These are phyloP conservation scores for Fallopia convolvulus DNA, from an alignment of 148 eudicot species.

Conservation along the genomic window DNA sequence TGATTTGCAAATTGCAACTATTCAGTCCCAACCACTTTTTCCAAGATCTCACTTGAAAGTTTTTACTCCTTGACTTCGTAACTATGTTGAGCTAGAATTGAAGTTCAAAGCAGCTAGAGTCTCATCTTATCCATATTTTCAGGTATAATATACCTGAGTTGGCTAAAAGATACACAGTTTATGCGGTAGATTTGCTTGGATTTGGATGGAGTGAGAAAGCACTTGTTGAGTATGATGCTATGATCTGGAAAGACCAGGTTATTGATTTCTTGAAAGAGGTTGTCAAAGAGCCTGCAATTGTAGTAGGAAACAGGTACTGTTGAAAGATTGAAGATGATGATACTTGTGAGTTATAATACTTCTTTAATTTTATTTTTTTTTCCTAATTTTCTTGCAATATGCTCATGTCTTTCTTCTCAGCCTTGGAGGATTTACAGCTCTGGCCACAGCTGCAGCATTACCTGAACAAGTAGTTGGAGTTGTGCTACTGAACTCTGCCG, in stretches of 20 bases:
- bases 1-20: not conserved
- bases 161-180: conserved; percentile 89
- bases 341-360: not conserved
- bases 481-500: conserved; percentile 77
- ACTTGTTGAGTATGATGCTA: conserved; percentile 81
- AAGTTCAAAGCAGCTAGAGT: not conserved
- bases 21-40: too few relatives aligned
- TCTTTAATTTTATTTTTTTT: not conserved
- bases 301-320: conserved; percentile 84
- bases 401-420: conserved; percentile 27
- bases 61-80: not conserved
- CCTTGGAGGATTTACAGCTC: conserved; percentile 95
- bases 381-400: not conserved
- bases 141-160: conserved; percentile 98
- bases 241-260: conserved; percentile 90
- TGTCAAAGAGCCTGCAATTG: conserved; percentile 77
- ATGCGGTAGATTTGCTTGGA: conserved; percentile 88
- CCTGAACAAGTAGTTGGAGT: conserved; percentile 76
- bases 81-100: not conserved
- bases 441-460: conserved; percentile 72
- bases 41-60: not conserved
- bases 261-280: conserved; percentile 82
- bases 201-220: conserved; percentile 99
- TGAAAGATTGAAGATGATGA: not conserved
- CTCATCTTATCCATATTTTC: conserved; percentile 12